Base-by-base conservation (phyloP, 1,139 yeast genomes). In the Hansenula lynferdii region DNA sequence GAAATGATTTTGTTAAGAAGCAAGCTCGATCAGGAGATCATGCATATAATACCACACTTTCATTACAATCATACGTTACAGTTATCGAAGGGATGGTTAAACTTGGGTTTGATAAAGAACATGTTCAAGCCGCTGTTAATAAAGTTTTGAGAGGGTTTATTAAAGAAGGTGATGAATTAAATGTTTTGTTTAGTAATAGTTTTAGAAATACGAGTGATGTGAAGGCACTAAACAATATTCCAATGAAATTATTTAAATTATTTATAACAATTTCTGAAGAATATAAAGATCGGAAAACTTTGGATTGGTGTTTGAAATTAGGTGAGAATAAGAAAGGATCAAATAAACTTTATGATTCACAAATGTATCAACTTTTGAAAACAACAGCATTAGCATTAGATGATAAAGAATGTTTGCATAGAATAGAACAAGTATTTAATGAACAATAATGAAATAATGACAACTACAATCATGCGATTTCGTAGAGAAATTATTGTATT, bases 31-130 rank as follows among this genome's bases (percentile, higher is more conserved):
- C 20, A 17, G 17, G 20, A 27, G 15, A 10, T 19, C 12, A 19
- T 19, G 31, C 16, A 8, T 15, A 12, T 24, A 18, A 28, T n/a
- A n/a, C 23, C 11, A 23, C 46, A 5, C 36, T 36, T 17, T 33
- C 39, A 8, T 11, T 36, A n/a, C 27, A 35, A 9, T 28, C 47
- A 8, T 45, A 44, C 24, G n/a, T 35, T 7, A 18, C 25, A 9
- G 47, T 49, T 2, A 15, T 50, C 5, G 22, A 37, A 11, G 55
- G 54, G 2, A 14, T 50, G n/a, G 2, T 41, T 21, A 24, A 25
- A 18, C 22, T 39, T 5, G 12, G 24, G 4, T 28, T 47, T 6
- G 34, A 39, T 3, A 35, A 37, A 12, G 3, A 12, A 4, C 36
- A 34, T 10, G 26, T 48, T n/a, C 24, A 28, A n/a, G 31, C 28